Evolutionary conservation across 306 rosid species (phyloP).

Genomic region (Psophocarpus tetragonolobus): DNA sequence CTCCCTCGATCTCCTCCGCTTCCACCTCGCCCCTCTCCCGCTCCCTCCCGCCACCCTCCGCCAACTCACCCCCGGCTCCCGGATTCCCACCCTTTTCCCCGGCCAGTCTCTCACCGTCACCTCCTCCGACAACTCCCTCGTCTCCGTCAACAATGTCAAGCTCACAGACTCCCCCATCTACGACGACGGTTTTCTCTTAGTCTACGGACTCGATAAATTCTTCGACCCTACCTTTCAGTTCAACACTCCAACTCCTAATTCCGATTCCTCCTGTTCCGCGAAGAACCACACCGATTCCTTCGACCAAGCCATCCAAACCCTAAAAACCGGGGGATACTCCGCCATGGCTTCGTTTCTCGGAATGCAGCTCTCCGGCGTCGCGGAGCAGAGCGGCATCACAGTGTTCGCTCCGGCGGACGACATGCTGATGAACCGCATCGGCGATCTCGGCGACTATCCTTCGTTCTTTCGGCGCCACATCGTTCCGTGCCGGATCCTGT

Average conservation of each 20-base stretch:
- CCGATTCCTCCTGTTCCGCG: conserved; percentile 29
- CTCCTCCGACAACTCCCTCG: conserved; percentile 30
- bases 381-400: conserved; percentile 48
- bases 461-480: conserved; percentile 70
- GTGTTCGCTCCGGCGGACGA: conserved; percentile 75
- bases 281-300: conserved; percentile 40
- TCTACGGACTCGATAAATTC: conserved; percentile 60
- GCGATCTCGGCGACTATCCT: conserved; percentile 43
- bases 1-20: conserved; percentile 66
- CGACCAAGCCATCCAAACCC: conserved; percentile 40
- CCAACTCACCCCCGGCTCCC: conserved; percentile 57
- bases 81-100: conserved; percentile 63
- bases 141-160: conserved; percentile 54
- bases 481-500: conserved; percentile 62
- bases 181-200: conserved; percentile 60
- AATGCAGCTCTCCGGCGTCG: conserved; percentile 50
- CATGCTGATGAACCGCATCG: conserved; percentile 37
- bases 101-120: conserved; percentile 58
- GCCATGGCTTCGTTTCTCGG: conserved; percentile 69
- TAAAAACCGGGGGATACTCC: conserved; percentile 54
- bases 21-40: conserved; percentile 58
- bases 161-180: conserved; percentile 50
- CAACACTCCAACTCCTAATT: conserved; percentile 14
- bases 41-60: conserved; percentile 53
- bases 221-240: conserved; percentile 52